Base-by-base conservation (phyloP, 371 early-diverging fungal genomes). In the Rozella allomycis region DNA sequence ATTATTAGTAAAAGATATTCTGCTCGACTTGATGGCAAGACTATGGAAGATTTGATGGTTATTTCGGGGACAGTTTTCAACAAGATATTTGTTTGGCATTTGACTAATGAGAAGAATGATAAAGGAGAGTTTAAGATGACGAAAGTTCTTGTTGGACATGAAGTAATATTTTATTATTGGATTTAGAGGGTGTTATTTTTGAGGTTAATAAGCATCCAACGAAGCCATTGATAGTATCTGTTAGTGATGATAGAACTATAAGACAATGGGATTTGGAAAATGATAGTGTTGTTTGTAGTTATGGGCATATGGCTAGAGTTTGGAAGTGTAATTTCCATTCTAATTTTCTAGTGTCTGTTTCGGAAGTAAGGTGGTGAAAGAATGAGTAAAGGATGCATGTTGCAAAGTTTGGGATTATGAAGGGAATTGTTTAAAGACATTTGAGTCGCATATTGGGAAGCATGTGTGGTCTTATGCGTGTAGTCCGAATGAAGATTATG, bases 1-100 rank as follows among this genome's bases (percentile, higher is more conserved):
- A 10, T 23, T 20, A 8, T 26, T 23, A 3, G 8, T 10, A 18
- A 6, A 25, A 58, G 58, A 27, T 74, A 77, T 44, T 67, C 74
- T 3, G 85, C 80, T 0, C 31, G 37, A 3, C 63, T 78, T 26
- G 58, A 48, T 38, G 76, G 76, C 26, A 40, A 33, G 1, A 59
- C 60, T 0, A 26, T 46, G 6, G 55, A 52, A 3, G 46, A 46
- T 0, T 37, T 82, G 11, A 39, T 49, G 5, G 46, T 82, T 1
- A 78, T 74, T 0, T 65, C 72, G 3, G 85, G 85, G 1, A 84
- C 85, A 0, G 78, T 78, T 2, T 82, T 80, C 41, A 75, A 74
- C 43, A 58, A 77, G 28, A 73, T 78, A 0, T 55, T 74, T 34
- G 35, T 84, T 0, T 81, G 85, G 81, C 50, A 26, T 9, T 26